A percentile compares a stretch with the other conserved stretches of the same genome.
Conservation (phyloP, 768 basidiomycete species). For the Rhizopogon rudus region DNA sequence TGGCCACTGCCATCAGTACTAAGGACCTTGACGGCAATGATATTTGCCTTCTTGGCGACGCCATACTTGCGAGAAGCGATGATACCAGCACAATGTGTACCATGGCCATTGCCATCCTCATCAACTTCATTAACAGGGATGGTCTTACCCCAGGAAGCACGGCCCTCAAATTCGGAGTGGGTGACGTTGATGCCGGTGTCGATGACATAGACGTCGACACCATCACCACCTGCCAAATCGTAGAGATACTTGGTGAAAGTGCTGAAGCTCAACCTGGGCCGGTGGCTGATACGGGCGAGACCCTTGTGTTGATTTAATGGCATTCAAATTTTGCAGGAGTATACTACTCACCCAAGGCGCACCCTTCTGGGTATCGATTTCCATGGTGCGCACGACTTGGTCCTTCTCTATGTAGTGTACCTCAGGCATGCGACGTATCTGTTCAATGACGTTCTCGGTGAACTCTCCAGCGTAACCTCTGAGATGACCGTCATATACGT, state of each 20-base stretch:
- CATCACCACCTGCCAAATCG: slow-evolving; percentile 70
- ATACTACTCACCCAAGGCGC: slow-evolving; percentile 77
- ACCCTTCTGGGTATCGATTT: slow-evolving; percentile 41
- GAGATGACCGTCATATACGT: slow-evolving; percentile 72
- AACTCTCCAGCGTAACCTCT: slow-evolving; percentile 84
- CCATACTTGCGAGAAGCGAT: slow-evolving; percentile 93
- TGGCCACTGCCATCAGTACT: slow-evolving; percentile 92
- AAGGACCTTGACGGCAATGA: slow-evolving; percentile 92
- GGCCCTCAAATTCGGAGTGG: slow-evolving; percentile 85
- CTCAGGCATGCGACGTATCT: slow-evolving; percentile 79
- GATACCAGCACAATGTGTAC: slow-evolving; percentile 92
- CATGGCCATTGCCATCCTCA: slow-evolving; percentile 93
- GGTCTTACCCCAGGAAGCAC: slow-evolving; percentile 92
- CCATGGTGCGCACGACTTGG: slow-evolving; percentile 76
- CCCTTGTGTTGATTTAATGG: slow-evolving; percentile 50
- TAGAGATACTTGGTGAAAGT: slow-evolving; percentile 86
- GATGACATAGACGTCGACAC: slow-evolving; percentile 88
- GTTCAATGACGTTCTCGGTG: slow-evolving; percentile 60
- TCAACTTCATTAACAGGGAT: slow-evolving; percentile 81
- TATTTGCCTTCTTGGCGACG: slow-evolving; percentile 89
- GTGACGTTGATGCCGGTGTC: slow-evolving; percentile 87
- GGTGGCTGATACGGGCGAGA: slow-evolving; percentile 92
- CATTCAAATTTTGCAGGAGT: neutral
- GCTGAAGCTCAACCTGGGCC: slow-evolving; percentile 62
- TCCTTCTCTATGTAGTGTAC: slow-evolving; percentile 92